Conservation (phyloP, 148 eudicot species). For the Diospyros lotus region DNA sequence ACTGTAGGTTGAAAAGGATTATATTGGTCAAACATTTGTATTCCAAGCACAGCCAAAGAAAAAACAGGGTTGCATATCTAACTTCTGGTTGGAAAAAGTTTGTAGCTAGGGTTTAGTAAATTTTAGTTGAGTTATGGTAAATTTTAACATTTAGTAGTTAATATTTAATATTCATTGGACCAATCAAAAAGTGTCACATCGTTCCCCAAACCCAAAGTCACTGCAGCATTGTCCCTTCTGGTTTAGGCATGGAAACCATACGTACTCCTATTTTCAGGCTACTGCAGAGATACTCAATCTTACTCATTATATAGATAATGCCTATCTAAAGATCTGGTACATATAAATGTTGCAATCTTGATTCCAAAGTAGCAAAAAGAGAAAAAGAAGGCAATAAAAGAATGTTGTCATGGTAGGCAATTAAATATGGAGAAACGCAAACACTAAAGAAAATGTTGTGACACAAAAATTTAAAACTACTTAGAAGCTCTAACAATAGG, state of each 20-base stretch:
- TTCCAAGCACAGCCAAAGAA: background rate
- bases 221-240: too few relatives aligned
- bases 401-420: background rate
- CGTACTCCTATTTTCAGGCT: background rate
- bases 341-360: background rate
- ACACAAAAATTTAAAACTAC: background rate
- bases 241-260: background rate
- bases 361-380: background rate
- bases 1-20: background rate
- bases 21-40: background rate
- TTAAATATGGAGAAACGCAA: background rate
- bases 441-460: background rate
- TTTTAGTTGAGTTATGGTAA: too few relatives aligned
- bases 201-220: too few relatives aligned
- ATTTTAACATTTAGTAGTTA: too few relatives aligned
- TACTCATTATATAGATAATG: background rate
- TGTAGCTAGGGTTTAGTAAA: too few relatives aligned
- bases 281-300: background rate
- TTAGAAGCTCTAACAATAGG: background rate
- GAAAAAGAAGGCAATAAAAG: background rate
- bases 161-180: too few relatives aligned
- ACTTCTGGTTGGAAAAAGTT: background rate
- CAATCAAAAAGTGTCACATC: too few relatives aligned
- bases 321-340: conserved; percentile 2
- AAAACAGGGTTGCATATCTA: background rate